Evolutionary conservation across 2,329 filamentous ascomycete genomes (phyloP).

Genomic region (Alternaria triticimaculans): DNA sequence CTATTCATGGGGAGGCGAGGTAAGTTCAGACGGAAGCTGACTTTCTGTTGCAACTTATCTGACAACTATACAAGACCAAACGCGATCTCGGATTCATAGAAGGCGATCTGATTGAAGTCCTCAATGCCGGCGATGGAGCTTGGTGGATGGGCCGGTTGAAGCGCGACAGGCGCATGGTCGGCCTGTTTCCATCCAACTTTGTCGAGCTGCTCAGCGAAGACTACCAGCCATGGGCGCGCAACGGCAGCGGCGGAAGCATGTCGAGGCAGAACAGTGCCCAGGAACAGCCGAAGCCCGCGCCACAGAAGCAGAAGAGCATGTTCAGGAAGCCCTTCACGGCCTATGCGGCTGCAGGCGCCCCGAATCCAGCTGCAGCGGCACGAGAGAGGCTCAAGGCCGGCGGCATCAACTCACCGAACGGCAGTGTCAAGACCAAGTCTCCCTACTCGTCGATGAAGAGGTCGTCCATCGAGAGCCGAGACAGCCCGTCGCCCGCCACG

Average conservation of each 20-base stretch:
- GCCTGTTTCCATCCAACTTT: constrained; percentile 96
- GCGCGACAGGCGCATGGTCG: constrained; percentile 88
- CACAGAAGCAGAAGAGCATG: constrained; percentile 60
- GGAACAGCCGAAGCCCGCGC: constrained; percentile 52
- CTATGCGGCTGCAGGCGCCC: constrained; percentile 56
- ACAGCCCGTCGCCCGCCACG: constrained; percentile 39
- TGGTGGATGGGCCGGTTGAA: constrained; percentile 97
- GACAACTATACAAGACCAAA: constrained; percentile 66
- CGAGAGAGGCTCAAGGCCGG: constrained; percentile 44
- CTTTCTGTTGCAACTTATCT: constrained; percentile 23
- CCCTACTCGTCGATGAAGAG: constrained; percentile 61
- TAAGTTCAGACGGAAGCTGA: constrained; percentile 26
- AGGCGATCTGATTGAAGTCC: constrained; percentile 95
- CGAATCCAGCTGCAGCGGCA: constrained; percentile 51
- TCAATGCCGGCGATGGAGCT: constrained; percentile 95
- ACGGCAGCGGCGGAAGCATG: constrained; percentile 54
- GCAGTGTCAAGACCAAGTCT: constrained; percentile 50
- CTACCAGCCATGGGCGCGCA: constrained; percentile 77
- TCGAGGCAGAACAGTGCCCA: constrained; percentile 60
- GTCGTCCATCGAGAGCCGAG: constrained; percentile 46
- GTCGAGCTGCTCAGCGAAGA: constrained; percentile 86
- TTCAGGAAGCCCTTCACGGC: constrained; percentile 71
- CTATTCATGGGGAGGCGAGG: constrained; percentile 91
- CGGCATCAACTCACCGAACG: constrained; percentile 38
- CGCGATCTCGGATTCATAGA: constrained; percentile 96